Conservation (phyloP, 2,329 filamentous ascomycete species). For the Pyricularia sp. region DNA sequence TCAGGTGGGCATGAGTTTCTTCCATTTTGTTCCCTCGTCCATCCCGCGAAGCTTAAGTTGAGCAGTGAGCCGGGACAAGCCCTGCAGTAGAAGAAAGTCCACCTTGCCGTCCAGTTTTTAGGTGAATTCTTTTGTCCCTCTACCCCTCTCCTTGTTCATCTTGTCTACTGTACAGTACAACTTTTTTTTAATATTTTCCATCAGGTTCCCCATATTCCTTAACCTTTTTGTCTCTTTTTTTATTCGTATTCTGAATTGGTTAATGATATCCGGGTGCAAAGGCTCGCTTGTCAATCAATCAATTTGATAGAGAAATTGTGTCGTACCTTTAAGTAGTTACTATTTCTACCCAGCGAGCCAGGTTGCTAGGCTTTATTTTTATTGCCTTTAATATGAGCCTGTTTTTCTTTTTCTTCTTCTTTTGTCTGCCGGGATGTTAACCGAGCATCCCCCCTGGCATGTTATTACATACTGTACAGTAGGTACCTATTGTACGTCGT, state of each 20-base stretch:
- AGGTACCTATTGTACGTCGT: too few species aligned
- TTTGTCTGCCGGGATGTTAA: not conserved
- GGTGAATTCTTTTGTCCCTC: not conserved
- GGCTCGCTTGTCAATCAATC: not conserved
- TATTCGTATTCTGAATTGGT: too few species aligned
- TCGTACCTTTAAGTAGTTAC: not conserved
- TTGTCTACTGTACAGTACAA: not conserved
- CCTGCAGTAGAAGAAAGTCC: not conserved
- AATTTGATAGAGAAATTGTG: not conserved
- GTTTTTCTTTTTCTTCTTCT: too few species aligned
- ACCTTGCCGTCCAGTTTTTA: not conserved
- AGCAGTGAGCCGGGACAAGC: not conserved
- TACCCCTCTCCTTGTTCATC: not conserved
- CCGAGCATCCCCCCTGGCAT: not conserved
- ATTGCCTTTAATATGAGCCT: not conserved
- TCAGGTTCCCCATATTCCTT: too few species aligned
- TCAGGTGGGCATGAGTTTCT: not conserved
- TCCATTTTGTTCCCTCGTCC: not conserved
- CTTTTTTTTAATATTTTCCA: too few species aligned
- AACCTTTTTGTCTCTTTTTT: too few species aligned
- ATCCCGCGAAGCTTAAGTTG: not conserved
- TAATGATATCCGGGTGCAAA: too few species aligned
- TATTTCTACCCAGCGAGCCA: too few species aligned
- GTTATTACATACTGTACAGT: not conserved
- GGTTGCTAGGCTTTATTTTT: too few species aligned